Conservation (phyloP, 306 rosid genomes). For the Quercus glauca region DNA sequence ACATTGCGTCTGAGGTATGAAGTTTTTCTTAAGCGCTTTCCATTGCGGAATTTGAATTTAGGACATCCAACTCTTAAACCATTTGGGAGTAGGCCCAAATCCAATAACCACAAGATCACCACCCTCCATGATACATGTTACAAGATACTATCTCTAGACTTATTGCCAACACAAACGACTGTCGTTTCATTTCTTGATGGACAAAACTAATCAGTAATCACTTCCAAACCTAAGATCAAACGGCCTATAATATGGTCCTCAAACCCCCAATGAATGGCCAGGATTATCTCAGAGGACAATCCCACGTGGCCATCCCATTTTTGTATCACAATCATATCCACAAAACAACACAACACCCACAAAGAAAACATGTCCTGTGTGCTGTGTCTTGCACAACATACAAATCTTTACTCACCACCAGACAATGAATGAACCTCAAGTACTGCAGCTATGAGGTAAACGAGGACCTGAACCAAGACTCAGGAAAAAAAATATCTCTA, state of each 20-base stretch:
- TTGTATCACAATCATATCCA: not conserved
- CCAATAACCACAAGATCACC: too few relatives aligned
- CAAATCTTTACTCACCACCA: not conserved
- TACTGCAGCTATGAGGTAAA: not conserved
- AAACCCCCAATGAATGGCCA: not conserved
- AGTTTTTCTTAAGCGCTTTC: too few relatives aligned
- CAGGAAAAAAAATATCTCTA: not conserved
- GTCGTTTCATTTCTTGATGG: too few relatives aligned
- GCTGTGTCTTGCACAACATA: not conserved
- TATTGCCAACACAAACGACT: too few relatives aligned
- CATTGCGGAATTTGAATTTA: too few relatives aligned
- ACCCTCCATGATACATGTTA: too few relatives aligned
- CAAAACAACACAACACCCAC: not conserved
- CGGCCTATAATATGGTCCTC: not conserved
- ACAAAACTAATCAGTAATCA: too few relatives aligned
- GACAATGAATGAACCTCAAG: not conserved
- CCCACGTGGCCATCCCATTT: not conserved
- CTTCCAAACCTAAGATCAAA: not conserved
- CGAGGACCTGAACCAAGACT: slow-evolving; percentile 26
- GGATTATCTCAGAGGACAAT: not conserved
- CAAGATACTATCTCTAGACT: too few relatives aligned
- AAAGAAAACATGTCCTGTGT: not conserved
- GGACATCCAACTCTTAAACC: too few relatives aligned
- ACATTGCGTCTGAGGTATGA: too few relatives aligned
- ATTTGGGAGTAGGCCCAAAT: too few relatives aligned